Base-by-base conservation (phyloP, 148 eudicot species). In the Arbutus unedo region DNA sequence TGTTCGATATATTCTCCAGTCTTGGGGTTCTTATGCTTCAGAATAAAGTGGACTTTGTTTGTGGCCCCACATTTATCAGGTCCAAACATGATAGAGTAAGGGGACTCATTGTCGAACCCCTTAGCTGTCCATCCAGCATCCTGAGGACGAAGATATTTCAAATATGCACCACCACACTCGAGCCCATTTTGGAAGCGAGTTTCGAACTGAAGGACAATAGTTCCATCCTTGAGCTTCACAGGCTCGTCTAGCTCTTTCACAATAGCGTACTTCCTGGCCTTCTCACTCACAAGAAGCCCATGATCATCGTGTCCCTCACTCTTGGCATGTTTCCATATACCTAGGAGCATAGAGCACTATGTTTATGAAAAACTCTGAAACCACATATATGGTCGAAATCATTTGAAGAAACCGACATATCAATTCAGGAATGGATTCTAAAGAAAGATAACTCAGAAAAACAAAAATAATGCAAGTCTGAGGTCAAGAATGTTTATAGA, bases 231-330 rank as follows among this genome's bases (percentile, higher is more conserved):
- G 70, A 96, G 90, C 41, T 84, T 86, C 7, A 90, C 88, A 56
- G 94, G 95, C 47, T 88, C 83, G 50, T 90, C 95, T 67, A 96
- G 94, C 85, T 90, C 97, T 87, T 94, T 96, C 83, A 96, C 99
- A 81, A 96, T 94, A 4, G 99, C 99, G 56, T 94, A 91, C 83
- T 96, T 96, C 84, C 88, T 89, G 50, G 98, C 99, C 88, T 88
- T 87, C 86, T 96, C 98, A n/a, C 98, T 91, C 62, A 94, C 99
- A 43, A 96, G 92, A 87, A 96, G 98, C 78, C 99, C 99, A 79
- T 89, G 89, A 82, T 96, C 99, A 50, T 96, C 95, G 86, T 96
- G 98, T 48, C 99, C 99, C 82, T 94, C 95, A 49, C 98, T 96
- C 88, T 94, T 90, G 10, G 81, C 85, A 81, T 90, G 99, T 88